phyloP scores from a whole-genome alignment of 148 eudicot genomes.

The Euryodendron excelsum region DNA sequence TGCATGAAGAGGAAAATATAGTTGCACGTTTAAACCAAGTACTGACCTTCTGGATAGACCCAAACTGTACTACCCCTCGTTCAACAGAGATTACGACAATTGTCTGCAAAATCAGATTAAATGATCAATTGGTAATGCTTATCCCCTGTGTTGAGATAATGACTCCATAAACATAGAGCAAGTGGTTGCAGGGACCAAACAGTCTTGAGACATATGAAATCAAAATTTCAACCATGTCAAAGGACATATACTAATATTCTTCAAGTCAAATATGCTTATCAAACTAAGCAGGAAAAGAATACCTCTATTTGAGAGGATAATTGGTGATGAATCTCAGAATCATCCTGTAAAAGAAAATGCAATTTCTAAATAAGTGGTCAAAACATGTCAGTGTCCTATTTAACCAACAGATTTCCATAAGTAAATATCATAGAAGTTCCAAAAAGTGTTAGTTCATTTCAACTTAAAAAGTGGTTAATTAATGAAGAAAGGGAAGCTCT shows the following conservation, averaged over 20 bases:
- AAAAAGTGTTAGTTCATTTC: neutral
- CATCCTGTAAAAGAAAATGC: slow-evolving; percentile 41
- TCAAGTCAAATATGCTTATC: neutral
- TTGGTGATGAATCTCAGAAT: slow-evolving; percentile 46
- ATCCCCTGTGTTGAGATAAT: neutral
- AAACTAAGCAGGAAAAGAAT: slow-evolving; percentile 10
- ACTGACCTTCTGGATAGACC: slow-evolving; percentile 75
- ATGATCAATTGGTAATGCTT: neutral
- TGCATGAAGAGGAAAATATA: neutral
- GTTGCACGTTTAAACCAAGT: neutral
- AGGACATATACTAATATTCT: neutral
- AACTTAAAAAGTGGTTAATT: neutral
- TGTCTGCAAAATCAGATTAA: slow-evolving; percentile 53
- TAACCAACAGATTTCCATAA: neutral
- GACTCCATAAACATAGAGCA: neutral
- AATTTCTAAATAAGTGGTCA: neutral
- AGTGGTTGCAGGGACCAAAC: neutral
- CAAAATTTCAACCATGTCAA: neutral
- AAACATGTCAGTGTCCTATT: neutral
- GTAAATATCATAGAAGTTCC: neutral
- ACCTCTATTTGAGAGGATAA: slow-evolving; percentile 71
- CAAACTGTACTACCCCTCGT: slow-evolving; percentile 78
- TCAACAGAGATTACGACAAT: slow-evolving; percentile 68
- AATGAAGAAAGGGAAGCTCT: neutral
- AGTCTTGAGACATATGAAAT: neutral